phyloP scores from a whole-genome alignment of 148 eudicot genomes.

The Arctostaphylos glauca region DNA sequence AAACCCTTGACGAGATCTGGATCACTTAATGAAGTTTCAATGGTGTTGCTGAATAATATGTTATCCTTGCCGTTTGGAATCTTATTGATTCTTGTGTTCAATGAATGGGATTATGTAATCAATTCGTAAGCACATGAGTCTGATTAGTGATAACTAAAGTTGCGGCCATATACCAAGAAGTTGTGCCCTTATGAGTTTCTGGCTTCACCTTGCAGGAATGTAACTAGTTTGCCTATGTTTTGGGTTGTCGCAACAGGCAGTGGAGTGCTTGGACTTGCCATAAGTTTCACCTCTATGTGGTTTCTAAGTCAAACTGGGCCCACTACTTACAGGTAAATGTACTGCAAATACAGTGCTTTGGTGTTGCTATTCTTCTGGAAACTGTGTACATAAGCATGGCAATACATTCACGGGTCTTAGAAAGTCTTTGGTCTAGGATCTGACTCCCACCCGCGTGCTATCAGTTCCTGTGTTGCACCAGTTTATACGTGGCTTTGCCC shows the following conservation, averaged over 20 bases:
- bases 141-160: not conserved
- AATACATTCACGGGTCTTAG: not conserved
- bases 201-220: constrained; percentile 48
- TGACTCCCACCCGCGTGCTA: no score
- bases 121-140: constrained; percentile 44
- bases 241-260: constrained; percentile 83
- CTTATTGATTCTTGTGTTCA: constrained; percentile 55
- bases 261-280: constrained; percentile 81
- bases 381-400: not conserved
- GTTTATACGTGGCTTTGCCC: no score
- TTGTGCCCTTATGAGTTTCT: constrained; percentile 7
- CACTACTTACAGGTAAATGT: constrained; percentile 75
- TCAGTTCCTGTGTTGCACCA: no score
- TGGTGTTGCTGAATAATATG: constrained; percentile 82
- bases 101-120: constrained; percentile 66
- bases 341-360: not conserved
- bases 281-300: constrained; percentile 95
- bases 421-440: no score
- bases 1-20: constrained; percentile 68
- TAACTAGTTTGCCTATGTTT: constrained; percentile 58
- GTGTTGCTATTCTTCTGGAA: not conserved
- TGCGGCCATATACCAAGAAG: not conserved
- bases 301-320: constrained; percentile 79
- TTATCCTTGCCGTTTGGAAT: constrained; percentile 72
- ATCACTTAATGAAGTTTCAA: constrained; percentile 79